Evolutionary conservation across 176 grass and related monocot species (phyloP), one percentile per base, ranked within the genome.

Genomic region (Phoenix roebelenii): DNA sequence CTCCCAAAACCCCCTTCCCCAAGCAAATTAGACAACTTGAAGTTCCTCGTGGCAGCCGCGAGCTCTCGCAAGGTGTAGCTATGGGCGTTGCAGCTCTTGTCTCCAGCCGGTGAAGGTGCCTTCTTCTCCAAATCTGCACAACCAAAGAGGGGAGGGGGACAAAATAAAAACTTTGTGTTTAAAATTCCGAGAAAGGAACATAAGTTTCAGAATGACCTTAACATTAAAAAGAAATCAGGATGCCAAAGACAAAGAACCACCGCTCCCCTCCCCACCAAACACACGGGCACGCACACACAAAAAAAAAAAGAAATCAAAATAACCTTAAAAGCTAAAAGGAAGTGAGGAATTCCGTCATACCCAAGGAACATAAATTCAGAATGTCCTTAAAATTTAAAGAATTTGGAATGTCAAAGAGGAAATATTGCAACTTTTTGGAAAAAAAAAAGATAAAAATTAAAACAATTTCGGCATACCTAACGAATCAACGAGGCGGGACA

Each of bases 1-100:
- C n/a, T 48, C 19, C 79, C 79, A 29, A 82, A 82, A 14, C 79
- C 79, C 19, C 79, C 79, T 72, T 82, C 79, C 10, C 79, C 79
- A n/a, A 82, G 51, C 73, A 70, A 77, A 53, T 77, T 77, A 7
- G 53, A 35, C 61, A 32, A 19, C 23, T 50, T 20, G 51, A 82
- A 82, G 30, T 72, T 72, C 5, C 19, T 14, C 17, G 79, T 77
- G 60, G 79, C 73, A 70, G 51, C 50, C 10, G 55, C 55, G 50
- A 82, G 67, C 55, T 82, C 54, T 56, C 29, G 63, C 18, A 82
- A 58, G 23, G 61, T 49, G 23, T 68, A 76, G 22, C 65, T 82
- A 60, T 68, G 51, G 7, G 79, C 57, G 53, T 54, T 44, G 35
- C 20, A 23, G 26, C 7, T 51, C 59, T 28, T 65, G 15, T 67